Evolutionary conservation across 129 eudicot species (phyloP), one percentile per base, ranked within the genome.

Genomic region (Escallonia rubra): DNA sequence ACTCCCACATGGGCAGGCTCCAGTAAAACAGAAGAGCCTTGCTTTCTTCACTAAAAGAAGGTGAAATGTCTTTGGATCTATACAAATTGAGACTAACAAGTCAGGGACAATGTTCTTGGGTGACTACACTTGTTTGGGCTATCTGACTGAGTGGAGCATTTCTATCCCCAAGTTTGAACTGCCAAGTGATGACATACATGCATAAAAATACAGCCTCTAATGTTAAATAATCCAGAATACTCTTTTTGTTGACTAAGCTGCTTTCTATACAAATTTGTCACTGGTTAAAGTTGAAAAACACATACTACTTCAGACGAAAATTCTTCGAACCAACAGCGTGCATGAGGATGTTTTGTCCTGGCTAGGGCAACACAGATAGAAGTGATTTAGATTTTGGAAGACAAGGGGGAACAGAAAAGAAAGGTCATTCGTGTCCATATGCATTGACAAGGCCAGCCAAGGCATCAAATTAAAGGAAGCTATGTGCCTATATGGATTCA

Each of bases 101-200:
- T 59, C 48, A 64, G 60, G 58, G 84, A 85, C 86, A 84, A 66
- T 70, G 63, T 71, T 73, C 70, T 80, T 63, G 73, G 84, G 64
- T 68, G 66, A 59, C 70, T 71, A 63, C 57, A 60, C 59, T 71
- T 72, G 76, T 53, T 57, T 64, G 56, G 49, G 60, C 66, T 58
- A 52, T 23, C 34, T 23, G 34, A 23, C 34, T 23, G 34, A 23
- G 34, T 23, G 34, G 34, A 23, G 34, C 34, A 23, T 23, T 23
- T 23, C 34, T 23, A 23, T 23, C 34, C 34, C 34, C 34, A 23
- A 23, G 34, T 23, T 23, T 23, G 34, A 23, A 23, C 34, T 23
- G 34, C 34, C 34, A 23, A 23, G 34, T 23, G 34, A 23, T 23
- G 34, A 23, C 34, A 23, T 23, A 23, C 0, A 23, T 23, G 34